Evolutionary conservation across 1,284 basidiomycete species (phyloP).

Genomic region (Pisolithus thermaeus): DNA sequence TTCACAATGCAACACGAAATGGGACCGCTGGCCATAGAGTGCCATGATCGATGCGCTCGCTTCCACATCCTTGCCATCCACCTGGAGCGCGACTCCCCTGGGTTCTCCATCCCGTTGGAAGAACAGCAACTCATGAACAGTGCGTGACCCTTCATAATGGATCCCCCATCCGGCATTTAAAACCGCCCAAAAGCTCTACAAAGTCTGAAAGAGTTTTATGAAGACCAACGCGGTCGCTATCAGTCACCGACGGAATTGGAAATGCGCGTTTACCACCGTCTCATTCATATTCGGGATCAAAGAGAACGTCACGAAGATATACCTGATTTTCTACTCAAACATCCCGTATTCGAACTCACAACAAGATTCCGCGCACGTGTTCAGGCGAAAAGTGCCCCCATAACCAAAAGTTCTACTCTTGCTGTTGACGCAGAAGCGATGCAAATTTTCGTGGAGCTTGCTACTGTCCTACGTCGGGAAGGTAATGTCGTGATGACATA

Average conservation of each 20-base stretch:
- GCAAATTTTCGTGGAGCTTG: conserved; percentile 60
- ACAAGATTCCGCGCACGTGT: conserved; percentile 77
- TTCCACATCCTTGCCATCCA: conserved; percentile 91
- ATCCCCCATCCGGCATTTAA: not conserved
- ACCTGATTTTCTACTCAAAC: conserved; percentile 63
- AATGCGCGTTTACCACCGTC: conserved; percentile 92
- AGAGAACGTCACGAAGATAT: conserved; percentile 78
- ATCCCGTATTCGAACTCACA: conserved; percentile 78
- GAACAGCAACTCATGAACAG: conserved; percentile 89
- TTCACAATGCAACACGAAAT: conserved; percentile 91
- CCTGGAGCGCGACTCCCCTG: conserved; percentile 53
- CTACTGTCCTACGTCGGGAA: conserved; percentile 46
- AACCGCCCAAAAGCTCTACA: conserved; percentile 63
- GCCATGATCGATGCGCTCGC: conserved; percentile 89
- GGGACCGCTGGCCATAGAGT: conserved; percentile 77
- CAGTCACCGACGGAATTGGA: conserved; percentile 84
- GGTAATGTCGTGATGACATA: conserved; percentile 66
- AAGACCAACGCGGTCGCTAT: conserved; percentile 69
- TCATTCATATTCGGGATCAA: conserved; percentile 86
- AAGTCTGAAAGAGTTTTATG: conserved; percentile 90
- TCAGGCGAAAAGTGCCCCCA: conserved; percentile 75
- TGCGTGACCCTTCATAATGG: conserved; percentile 33
- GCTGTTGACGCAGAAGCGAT: conserved; percentile 61
- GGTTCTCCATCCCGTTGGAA: conserved; percentile 72
- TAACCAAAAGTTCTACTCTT: conserved; percentile 57